A percentile compares a stretch with the other conserved stretches of the same genome.
These are phyloP conservation scores for Paecilomyces niveus DNA, from an alignment of 2,329 filamentous ascomycete genomes.

Conservation along the genomic window DNA sequence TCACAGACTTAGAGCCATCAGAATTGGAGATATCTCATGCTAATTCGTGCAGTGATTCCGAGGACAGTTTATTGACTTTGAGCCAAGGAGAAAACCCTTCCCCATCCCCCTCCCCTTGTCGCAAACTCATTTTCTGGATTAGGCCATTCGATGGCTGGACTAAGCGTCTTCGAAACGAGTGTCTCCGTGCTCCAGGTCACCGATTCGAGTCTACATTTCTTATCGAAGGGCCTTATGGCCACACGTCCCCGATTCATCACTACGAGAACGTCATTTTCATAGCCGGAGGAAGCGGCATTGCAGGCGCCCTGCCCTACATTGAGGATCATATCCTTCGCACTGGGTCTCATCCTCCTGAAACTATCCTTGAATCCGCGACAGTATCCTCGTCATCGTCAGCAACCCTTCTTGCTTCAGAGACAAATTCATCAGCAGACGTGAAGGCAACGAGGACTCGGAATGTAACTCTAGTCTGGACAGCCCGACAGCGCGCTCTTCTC, in stretches of 20 bases:
- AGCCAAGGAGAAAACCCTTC: not conserved
- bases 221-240: constrained; percentile 47
- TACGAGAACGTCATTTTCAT: constrained; percentile 49
- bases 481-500: constrained; percentile 11
- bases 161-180: constrained; percentile 35
- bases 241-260: constrained; percentile 31
- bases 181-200: constrained; percentile 16
- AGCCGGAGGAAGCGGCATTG: constrained; percentile 25
- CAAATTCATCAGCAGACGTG: not conserved
- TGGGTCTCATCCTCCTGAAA: not conserved
- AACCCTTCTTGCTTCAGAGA: not conserved
- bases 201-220: constrained; percentile 31
- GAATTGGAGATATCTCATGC: not conserved
- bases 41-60: not conserved
- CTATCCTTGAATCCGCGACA: not conserved
- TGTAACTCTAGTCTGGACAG: constrained; percentile 12
- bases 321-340: constrained; percentile 20
- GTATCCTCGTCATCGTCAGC: not conserved
- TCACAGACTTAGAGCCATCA: not conserved
- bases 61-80: not conserved
- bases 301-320: constrained; percentile 43
- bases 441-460: constrained; percentile 5
- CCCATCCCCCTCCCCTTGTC: constrained; percentile 9
- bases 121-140: constrained; percentile 42
- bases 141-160: constrained; percentile 48